phyloP scores from a whole-genome alignment of 129 eudicot genomes.

The Cynara cardunculus region DNA sequence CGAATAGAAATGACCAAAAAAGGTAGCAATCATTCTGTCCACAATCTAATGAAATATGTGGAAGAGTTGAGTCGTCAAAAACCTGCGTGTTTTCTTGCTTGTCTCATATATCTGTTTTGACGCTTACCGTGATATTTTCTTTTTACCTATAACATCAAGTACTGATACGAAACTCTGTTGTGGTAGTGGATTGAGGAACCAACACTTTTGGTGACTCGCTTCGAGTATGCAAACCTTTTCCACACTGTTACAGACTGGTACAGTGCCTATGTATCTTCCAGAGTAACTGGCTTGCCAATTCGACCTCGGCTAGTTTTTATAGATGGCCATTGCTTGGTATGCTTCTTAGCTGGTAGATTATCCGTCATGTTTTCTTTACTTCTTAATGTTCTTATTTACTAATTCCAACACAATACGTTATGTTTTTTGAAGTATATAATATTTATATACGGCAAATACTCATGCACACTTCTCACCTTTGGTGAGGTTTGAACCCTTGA shows the following conservation, averaged over 20 bases:
- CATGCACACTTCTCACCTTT: no score
- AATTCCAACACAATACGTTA: neutral
- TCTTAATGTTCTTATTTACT: neutral
- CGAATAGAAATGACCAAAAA: neutral
- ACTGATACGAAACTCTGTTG: conserved; percentile 23
- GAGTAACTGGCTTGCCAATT: conserved; percentile 66
- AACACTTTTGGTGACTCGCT: conserved; percentile 82
- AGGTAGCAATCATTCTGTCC: neutral
- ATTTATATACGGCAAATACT: neutral
- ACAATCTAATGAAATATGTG: neutral
- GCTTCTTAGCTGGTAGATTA: neutral
- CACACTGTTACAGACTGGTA: conserved; percentile 97
- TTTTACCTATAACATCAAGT: neutral
- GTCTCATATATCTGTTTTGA: neutral
- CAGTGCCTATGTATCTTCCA: conserved; percentile 85
- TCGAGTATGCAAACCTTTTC: conserved; percentile 91
- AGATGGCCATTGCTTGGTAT: conserved; percentile 57
- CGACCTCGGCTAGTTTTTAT: conserved; percentile 81
- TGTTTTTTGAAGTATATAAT: neutral
- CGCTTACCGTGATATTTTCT: neutral
- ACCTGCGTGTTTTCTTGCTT: neutral
- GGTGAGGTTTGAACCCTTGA: no score
- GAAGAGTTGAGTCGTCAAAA: neutral
- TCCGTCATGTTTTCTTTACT: neutral
- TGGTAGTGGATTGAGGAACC: conserved; percentile 99